Evolutionary conservation across 139 green algal species (phyloP), one percentile per base, ranked within the genome.

Genomic region (Chlamydomonas sp.): DNA sequence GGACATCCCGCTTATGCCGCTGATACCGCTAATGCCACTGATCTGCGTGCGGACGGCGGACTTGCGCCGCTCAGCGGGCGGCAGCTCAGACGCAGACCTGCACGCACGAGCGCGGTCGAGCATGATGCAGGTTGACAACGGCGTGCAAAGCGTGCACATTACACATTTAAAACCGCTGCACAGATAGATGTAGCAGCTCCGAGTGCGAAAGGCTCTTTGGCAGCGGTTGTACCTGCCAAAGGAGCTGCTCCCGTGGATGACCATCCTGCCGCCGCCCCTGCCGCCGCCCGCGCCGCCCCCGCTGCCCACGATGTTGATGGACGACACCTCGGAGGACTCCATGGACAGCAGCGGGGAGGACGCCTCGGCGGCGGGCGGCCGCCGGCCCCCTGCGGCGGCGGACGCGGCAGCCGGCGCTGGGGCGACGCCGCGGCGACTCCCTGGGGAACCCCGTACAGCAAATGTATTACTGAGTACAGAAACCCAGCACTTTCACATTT

Each of bases 241-340:
- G 15, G 18, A 5, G 9, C 2, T 6, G 82, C 82, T 86, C 60
- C 49, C 49, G 79, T 85, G 71, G 8, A 86, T 57, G 1, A 73
- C 6, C 82, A 86, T 79, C 0, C 71, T 16, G 82, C 82, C 71
- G 18, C 82, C 71, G 71, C 61, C 72, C 2, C 57, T 5, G 73
- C 80, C 68, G 17, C 58, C 1, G 16, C 57, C 14, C 1, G 1
- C 12, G 58, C 76, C 76, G 58, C 62, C 8, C 74, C 82, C 71
- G 69, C n/a, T 63, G n/a, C 82, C 82, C 60, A 79, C 12, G 10
- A 86, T 86, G 60, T 86, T 73, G 69, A 86, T 86, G 71, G 82
- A 86, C 3, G 71, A n/a, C 0, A 61, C 82, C 2, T 68, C 57
- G 17, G 68, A 63, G 66, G 66, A 68, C 2, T 63, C n/a, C n/a